phyloP scores from a whole-genome alignment of 495 filamentous ascomycete genomes.

The Sporormia fimetaria region DNA sequence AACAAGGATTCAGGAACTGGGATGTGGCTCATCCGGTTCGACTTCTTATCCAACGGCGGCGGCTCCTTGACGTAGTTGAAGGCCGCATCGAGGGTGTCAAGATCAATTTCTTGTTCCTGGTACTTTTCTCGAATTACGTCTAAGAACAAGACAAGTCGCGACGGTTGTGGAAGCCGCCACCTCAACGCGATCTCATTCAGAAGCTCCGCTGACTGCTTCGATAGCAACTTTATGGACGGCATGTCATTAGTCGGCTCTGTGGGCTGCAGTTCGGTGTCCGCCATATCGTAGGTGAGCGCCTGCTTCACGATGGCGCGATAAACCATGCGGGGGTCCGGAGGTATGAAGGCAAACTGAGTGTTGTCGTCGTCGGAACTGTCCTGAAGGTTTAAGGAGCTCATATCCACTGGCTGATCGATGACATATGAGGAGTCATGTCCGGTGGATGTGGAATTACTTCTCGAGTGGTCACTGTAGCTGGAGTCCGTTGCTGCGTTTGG shows the following conservation, averaged over 20 bases:
- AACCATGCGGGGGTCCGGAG: slow-evolving; percentile 67
- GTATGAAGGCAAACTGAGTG: slow-evolving; percentile 70
- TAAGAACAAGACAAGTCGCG: slow-evolving; percentile 66
- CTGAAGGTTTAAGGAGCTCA: slow-evolving; percentile 57
- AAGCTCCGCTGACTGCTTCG: slow-evolving; percentile 70
- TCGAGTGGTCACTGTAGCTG: slow-evolving; percentile 48
- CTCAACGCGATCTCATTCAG: slow-evolving; percentile 73
- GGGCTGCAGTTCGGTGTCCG: slow-evolving; percentile 44
- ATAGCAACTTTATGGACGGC: slow-evolving; percentile 54
- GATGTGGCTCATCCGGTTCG: slow-evolving; percentile 42
- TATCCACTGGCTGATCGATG: slow-evolving; percentile 67
- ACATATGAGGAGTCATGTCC: slow-evolving; percentile 45
- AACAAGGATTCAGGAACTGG: slow-evolving; percentile 37
- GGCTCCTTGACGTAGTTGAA: slow-evolving; percentile 72
- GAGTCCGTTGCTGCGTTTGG: slow-evolving; percentile 39
- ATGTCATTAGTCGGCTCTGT: slow-evolving; percentile 42
- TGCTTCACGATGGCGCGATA: slow-evolving; percentile 69
- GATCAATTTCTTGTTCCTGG: slow-evolving; percentile 68
- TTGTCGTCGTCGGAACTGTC: slow-evolving; percentile 46
- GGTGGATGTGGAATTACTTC: slow-evolving; percentile 40
- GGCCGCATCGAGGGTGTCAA: slow-evolving; percentile 69
- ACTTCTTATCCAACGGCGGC: slow-evolving; percentile 45
- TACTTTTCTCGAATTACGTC: slow-evolving; percentile 81
- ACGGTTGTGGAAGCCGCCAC: slow-evolving; percentile 83
- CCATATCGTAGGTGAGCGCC: slow-evolving; percentile 57